Base-by-base conservation (phyloP, 441 rosid genomes). In the Pelargonium australe region DNA sequence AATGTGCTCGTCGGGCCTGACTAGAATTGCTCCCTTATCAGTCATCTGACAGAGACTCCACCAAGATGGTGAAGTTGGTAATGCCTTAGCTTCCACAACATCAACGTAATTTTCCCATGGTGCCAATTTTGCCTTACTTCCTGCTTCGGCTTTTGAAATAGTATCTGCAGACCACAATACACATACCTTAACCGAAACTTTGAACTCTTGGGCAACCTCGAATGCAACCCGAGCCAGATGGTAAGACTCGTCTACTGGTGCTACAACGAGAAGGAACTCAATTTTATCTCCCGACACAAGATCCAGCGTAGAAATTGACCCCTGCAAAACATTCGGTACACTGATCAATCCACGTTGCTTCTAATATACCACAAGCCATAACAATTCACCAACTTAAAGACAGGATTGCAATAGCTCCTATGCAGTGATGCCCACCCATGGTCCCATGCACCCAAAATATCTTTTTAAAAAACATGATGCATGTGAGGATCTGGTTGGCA, bases 1-100 rank as follows among this genome's bases (percentile, higher is more conserved):
- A 53, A 90, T 79, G 82, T 92, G 96, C 66, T 88, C 87, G 43
- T 92, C 98, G 0, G 98, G 97, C 77, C 98, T 80, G 64, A 89
- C 95, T 65, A 90, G 78, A 67, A 92, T 80, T 12, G 84, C 87
- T 65, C 96, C 97, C 69, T 70, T 81, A 43, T 85, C 76, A 5
- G 89, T 82, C 92, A 91, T 87, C 73, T 79, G 76, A 71, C 92
- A 90, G 37, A 86, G 74, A 66, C 76, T 85, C 97, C 96, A 90
- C 97, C 96, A 89, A 28, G 92, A 89, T 4, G 72, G 58, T 9
- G 81, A 70, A 75, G 78, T 65, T 45, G 81, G 44, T 9, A 80
- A 71, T 44, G 70, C 81, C 63, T 76, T 77, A 53, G 78, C 85
- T 79, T 88, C 92, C 73, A 74, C 71, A 63, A 87, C 88, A 17